These are phyloP conservation scores for Musa itinerans DNA, from an alignment of 176 grass and related monocot genomes.

Conservation along the genomic window DNA sequence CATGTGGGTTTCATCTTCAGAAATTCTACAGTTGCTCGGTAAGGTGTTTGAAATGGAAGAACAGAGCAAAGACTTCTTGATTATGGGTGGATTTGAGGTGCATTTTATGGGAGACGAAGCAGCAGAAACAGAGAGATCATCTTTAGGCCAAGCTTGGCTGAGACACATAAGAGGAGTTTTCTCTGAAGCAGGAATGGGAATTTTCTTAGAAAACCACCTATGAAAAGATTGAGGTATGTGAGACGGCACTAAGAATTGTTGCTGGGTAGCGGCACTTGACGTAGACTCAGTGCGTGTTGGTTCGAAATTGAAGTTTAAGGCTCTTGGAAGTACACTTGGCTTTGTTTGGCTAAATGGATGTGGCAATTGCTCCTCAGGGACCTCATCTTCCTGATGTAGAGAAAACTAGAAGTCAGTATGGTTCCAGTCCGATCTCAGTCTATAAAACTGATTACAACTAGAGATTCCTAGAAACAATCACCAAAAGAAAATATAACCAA, in stretches of 20 bases:
- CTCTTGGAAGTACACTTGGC: background rate
- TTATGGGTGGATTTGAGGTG: background rate
- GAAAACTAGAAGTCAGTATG: constrained; percentile 4
- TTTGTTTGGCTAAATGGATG: constrained; percentile 50
- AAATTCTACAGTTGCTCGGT: background rate
- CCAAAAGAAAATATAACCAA: too few species aligned
- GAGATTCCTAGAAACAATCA: too few species aligned
- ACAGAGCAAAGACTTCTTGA: background rate
- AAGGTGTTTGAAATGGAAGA: constrained; percentile 6
- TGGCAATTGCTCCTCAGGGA: constrained; percentile 62
- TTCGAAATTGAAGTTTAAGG: constrained; percentile 3
- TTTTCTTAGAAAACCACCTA: constrained; percentile 44
- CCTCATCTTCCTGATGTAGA: constrained; percentile 56
- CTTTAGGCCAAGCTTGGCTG: background rate
- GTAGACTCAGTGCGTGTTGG: background rate
- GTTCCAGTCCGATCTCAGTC: background rate
- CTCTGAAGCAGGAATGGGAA: constrained; percentile 3
- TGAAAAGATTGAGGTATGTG: constrained; percentile 54
- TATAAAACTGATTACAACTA: too few species aligned
- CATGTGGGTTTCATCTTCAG: background rate
- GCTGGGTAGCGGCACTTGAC: constrained; percentile 5
- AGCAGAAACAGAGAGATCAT: background rate
- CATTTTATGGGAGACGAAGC: background rate
- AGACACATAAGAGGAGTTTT: background rate
- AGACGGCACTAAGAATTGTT: constrained; percentile 33